Base-by-base conservation (phyloP, 2,329 filamentous ascomycete species). In the Ophiostoma pallidulum region DNA sequence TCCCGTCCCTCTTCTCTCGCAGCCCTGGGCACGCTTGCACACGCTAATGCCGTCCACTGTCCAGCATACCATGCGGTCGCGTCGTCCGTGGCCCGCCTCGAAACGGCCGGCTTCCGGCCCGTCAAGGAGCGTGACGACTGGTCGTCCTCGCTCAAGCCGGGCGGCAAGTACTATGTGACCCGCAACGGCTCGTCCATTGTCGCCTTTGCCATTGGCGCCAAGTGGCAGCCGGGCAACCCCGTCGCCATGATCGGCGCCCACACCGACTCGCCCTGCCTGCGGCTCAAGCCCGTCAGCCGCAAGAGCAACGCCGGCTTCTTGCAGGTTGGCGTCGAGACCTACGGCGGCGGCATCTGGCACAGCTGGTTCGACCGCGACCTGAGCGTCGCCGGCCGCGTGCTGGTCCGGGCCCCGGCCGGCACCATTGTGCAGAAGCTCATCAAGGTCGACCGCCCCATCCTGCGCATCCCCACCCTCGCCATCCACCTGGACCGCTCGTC, bases 301-400 rank as follows among this genome's bases (percentile, higher is more conserved):
- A 92, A 91, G 69, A 77, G 78, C 60, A 81, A 78, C 48, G 84
- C 86, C 54, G 91, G 91, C 12, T 98, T 92, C 65, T 68, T 96
- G 53, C 92, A 98, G 67, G 82, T 98, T 49, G 92, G 90, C 45
- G 91, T 96, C 44, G 92, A 98, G 72, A 91, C 88, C 2, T 98
- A 98, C 61, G 92, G 92, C 45, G 92, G 92, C 52, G 92, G 92
- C 48, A 82, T 97, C 60, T 97, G 91, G 91, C 90, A 96, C 66
- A 94, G 87, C 40, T 98, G 85, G 92, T 98, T 98, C 62, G 92
- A 98, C 65, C 82, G 92, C 43, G 92, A 98, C 64, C 71, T 98
- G 53, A 85, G 86, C 58, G 80, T 97, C 46, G 92, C 92, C 28
- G 92, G 92, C 8, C 78, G 92, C 51, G 86, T 86, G 13, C 82